Conservation (phyloP, 2,329 filamentous ascomycete genomes). For the Apiospora kogelbergensis region DNA sequence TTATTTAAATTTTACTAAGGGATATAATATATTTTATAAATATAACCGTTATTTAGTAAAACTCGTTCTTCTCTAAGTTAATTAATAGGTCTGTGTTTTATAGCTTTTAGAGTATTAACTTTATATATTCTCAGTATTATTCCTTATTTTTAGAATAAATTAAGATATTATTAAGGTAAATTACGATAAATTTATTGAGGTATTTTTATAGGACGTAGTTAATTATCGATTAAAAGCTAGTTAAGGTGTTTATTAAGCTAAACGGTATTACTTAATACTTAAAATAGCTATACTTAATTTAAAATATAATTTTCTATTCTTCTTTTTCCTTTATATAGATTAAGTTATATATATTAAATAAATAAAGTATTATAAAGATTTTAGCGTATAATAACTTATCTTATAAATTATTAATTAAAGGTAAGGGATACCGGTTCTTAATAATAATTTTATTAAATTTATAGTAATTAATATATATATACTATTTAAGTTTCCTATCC, state of each 20-base stretch:
- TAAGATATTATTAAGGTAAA: background rate
- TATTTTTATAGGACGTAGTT: too few relatives aligned
- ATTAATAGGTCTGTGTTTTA: too few relatives aligned
- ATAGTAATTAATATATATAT: background rate
- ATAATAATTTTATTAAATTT: background rate
- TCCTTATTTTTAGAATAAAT: too few relatives aligned
- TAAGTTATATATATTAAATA: background rate
- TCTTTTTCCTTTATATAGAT: too few relatives aligned
- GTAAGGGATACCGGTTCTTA: too few relatives aligned
- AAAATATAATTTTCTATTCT: too few relatives aligned
- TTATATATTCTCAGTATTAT: background rate
- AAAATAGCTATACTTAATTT: too few relatives aligned
- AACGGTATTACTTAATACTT: background rate
- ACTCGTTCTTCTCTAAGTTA: background rate
- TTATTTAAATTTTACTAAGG: too few relatives aligned
- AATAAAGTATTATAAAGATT: background rate
- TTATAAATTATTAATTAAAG: background rate
- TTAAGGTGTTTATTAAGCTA: background rate
- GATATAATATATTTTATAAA: too few relatives aligned
- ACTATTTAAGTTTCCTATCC: background rate
- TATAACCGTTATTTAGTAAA: too few relatives aligned
- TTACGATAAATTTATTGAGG: background rate
- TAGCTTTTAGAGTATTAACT: background rate
- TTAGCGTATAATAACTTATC: background rate
- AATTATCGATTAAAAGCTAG: too few relatives aligned